These are phyloP conservation scores for Harringtonia aguacate DNA, from an alignment of 2,329 filamentous ascomycete genomes.

Conservation along the genomic window DNA sequence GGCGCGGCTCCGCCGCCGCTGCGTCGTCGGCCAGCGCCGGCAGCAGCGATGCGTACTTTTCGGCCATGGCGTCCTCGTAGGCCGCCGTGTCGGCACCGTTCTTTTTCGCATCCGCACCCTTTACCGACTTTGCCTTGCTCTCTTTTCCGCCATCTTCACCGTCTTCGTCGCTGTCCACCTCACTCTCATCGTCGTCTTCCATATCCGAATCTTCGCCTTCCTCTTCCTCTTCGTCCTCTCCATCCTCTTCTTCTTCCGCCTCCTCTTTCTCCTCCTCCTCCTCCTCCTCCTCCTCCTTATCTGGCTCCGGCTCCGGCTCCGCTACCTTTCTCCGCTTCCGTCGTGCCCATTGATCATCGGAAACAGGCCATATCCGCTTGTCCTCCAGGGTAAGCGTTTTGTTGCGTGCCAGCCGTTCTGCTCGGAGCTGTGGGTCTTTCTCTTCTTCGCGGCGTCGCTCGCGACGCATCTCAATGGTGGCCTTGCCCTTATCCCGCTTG, in stretches of 20 bases:
- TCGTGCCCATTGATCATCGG: constrained; percentile 47
- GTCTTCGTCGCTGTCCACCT: constrained; percentile 18
- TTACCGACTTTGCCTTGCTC: constrained; percentile 27
- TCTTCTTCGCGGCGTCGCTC: constrained; percentile 75
- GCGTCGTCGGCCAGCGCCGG: constrained; percentile 46
- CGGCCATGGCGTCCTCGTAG: constrained; percentile 48
- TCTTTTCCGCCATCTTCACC: constrained; percentile 31
- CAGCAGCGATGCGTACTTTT: constrained; percentile 54
- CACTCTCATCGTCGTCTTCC: constrained; percentile 20
- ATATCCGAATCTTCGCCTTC: constrained; percentile 39
- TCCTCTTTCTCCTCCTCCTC: constrained; percentile 33
- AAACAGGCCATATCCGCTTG: constrained; percentile 85
- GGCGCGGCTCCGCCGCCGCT: constrained; percentile 27
- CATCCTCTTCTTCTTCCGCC: constrained; percentile 32
- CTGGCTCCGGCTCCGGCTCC: too few relatives aligned
- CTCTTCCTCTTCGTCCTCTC: constrained; percentile 26
- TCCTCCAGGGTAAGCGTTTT: constrained; percentile 72
- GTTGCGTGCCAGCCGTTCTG: constrained; percentile 65
- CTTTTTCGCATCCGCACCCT: not conserved
- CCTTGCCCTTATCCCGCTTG: constrained; percentile 38
- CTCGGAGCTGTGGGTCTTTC: constrained; percentile 66
- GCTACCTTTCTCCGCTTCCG: constrained; percentile 43
- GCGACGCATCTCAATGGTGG: constrained; percentile 67
- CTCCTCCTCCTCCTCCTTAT: constrained; percentile 33
- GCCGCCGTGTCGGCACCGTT: constrained; percentile 45